Conservation (phyloP, 495 filamentous ascomycete genomes). For the Penicillium taxi region DNA sequence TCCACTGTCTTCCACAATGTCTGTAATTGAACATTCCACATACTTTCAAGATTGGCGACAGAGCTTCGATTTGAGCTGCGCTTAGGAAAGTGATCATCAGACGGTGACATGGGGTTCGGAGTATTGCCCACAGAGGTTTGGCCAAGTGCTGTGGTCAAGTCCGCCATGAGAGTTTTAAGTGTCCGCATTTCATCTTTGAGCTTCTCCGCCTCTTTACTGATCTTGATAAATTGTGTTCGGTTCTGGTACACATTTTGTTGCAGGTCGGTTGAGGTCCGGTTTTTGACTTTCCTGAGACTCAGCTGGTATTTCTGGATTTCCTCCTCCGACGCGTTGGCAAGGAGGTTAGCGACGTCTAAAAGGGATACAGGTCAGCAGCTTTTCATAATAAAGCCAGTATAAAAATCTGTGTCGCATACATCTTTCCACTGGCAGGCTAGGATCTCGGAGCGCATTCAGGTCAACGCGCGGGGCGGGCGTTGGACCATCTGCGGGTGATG, state of each 20-base stretch:
- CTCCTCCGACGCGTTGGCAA: conserved; percentile 88
- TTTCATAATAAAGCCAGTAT: neutral
- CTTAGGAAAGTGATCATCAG: conserved; percentile 43
- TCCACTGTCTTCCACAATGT: conserved; percentile 91
- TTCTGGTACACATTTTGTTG: conserved; percentile 98
- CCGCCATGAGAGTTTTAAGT: conserved; percentile 78
- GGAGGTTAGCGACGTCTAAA: conserved; percentile 71
- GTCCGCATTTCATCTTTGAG: conserved; percentile 93
- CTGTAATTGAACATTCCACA: conserved; percentile 79
- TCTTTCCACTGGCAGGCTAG: conserved; percentile 60
- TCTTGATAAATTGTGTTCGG: conserved; percentile 96
- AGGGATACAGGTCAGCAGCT: conserved; percentile 1
- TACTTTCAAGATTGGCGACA: conserved; percentile 87
- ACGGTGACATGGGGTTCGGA: conserved; percentile 36
- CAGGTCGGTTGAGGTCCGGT: conserved; percentile 75
- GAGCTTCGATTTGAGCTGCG: conserved; percentile 45
- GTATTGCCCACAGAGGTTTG: conserved; percentile 51
- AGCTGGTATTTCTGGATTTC: conserved; percentile 81
- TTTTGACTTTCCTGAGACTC: conserved; percentile 68
- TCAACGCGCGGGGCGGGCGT: conserved; percentile 48
- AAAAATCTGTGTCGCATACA: conserved; percentile 29
- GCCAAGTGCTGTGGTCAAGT: conserved; percentile 71
- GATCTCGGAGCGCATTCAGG: conserved; percentile 67
- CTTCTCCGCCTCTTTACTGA: conserved; percentile 97
- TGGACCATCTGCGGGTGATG: conserved; percentile 29